phyloP scores from a whole-genome alignment of 257 asterid species.

The Scutellaria minor region DNA sequence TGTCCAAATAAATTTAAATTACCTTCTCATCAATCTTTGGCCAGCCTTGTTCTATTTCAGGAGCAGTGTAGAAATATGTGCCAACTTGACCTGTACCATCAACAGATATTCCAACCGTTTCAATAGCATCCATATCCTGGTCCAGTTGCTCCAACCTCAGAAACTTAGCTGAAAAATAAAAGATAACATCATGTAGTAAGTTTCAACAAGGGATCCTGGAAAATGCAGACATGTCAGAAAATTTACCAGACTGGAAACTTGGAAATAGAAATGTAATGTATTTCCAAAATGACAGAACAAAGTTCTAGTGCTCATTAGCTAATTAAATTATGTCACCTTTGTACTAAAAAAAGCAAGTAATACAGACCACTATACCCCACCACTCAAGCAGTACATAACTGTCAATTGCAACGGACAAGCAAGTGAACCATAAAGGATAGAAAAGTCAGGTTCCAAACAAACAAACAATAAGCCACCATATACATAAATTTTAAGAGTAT shows the following conservation, averaged over 20 bases:
- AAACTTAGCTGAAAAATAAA: slow-evolving; percentile 76
- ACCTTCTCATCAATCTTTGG: slow-evolving; percentile 99
- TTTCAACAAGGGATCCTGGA: slow-evolving; percentile 26
- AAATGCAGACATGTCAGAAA: slow-evolving; percentile 19
- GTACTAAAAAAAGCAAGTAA: background rate
- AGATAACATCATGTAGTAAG: slow-evolving; percentile 26
- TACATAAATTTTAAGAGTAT: background rate
- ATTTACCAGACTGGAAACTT: slow-evolving; percentile 3
- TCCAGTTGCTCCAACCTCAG: slow-evolving; percentile 93
- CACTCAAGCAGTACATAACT: background rate
- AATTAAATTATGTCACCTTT: slow-evolving; percentile 3
- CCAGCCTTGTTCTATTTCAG: slow-evolving; percentile 97
- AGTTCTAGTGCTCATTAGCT: background rate
- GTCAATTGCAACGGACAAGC: background rate
- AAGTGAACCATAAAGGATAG: slow-evolving; percentile 3
- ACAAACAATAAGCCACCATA: background rate
- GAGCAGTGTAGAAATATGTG: slow-evolving; percentile 96
- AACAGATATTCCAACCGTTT: slow-evolving; percentile 70
- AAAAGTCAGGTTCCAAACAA: slow-evolving; percentile 5
- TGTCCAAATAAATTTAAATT: slow-evolving; percentile 9
- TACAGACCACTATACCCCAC: background rate
- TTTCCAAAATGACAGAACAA: slow-evolving; percentile 2
- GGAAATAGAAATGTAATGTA: slow-evolving; percentile 17
- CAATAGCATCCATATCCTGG: slow-evolving; percentile 80
- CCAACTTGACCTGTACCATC: slow-evolving; percentile 98